A percentile compares a stretch with the other conserved stretches of the same genome.
phyloP scores from a whole-genome alignment of 106 monocot genomes.

The Acorus gramineus region DNA sequence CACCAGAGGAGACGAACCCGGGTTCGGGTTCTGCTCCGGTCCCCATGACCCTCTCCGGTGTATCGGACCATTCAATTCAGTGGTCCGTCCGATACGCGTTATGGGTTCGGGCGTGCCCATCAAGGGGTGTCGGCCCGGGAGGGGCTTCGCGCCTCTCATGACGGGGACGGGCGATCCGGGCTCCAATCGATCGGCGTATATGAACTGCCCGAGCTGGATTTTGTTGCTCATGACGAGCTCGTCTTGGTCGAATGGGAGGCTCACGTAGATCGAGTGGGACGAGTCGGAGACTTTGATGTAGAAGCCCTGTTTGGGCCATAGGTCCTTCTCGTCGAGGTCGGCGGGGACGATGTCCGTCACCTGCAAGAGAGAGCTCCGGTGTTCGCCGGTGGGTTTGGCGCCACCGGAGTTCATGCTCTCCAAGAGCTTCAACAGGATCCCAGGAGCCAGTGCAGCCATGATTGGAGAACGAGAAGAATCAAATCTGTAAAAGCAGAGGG shows the following conservation, averaged over 20 bases:
- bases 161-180: slow-evolving; percentile 62
- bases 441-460: slow-evolving; percentile 67
- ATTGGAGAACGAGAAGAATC: not conserved
- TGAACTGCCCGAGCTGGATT: slow-evolving; percentile 89
- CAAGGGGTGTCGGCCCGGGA: slow-evolving; percentile 83
- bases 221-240: slow-evolving; percentile 88
- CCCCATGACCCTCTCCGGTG: slow-evolving; percentile 63
- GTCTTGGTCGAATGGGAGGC: slow-evolving; percentile 59
- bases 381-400: slow-evolving; percentile 49
- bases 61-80: not conserved
- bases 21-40: slow-evolving; percentile 13
- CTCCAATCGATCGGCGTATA: slow-evolving; percentile 62
- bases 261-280: slow-evolving; percentile 71
- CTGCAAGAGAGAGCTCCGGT: slow-evolving; percentile 71
- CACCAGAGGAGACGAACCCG: slow-evolving; percentile 18
- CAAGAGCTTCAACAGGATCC: slow-evolving; percentile 65
- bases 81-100: not conserved
- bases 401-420: slow-evolving; percentile 57
- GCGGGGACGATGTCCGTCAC: slow-evolving; percentile 93
- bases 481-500: no score
- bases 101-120: slow-evolving; percentile 66
- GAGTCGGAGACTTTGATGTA: slow-evolving; percentile 92
- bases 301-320: slow-evolving; percentile 91
- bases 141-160: slow-evolving; percentile 48
- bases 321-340: slow-evolving; percentile 77